Evolutionary conservation across 805 yeast genomes (phyloP), one percentile per base, ranked within the genome.

Genomic region (Zygosaccharomyces kombuchaensis): DNA sequence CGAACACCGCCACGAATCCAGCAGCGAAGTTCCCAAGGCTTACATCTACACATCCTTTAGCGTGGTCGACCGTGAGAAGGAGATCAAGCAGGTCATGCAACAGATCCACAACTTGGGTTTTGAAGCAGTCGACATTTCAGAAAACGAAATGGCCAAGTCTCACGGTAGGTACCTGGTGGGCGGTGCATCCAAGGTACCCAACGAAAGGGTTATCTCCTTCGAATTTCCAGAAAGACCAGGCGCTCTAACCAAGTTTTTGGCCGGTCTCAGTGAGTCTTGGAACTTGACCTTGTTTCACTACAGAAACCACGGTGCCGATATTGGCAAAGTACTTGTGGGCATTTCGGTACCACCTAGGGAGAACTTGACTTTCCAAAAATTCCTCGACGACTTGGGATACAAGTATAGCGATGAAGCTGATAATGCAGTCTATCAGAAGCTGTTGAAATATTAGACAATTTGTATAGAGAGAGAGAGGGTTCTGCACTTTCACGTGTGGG

Each of bases 211-310:
- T 29, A 78, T 81, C 56, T 76, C 84, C 40, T 93, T 93, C 59
- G 96, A 89, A 67, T 95, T 93, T 73, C 99, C 99, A 10, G 99
- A 93, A 62, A 82, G 93, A 60, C 98, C 99, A 2, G 96, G 96
- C 39, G 97, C 99, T 1, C 74, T 93, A 59, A 78, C 84, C 23
- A 84, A 78, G 47, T 93, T 93, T 70, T 74, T 93, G 59, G 76
- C 75, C 22, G 75, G 82, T 13, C 68, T 93, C 62, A 79, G 83
- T 58, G 74, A 76, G 21, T 80, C 81, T 41, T 93, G 98, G 97
- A 93, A 93, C 63, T 80, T 93, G 51, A 85, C 97, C 1, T 69
- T 93, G 58, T 93, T 93, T 82, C 96, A 93, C 67, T 93, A 93
- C 69, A 81, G 99, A 74, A 89, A 93, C 70, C 95, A 89, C 57